Conservation (phyloP, 345 rosid species). For the Citrus sp. region DNA sequence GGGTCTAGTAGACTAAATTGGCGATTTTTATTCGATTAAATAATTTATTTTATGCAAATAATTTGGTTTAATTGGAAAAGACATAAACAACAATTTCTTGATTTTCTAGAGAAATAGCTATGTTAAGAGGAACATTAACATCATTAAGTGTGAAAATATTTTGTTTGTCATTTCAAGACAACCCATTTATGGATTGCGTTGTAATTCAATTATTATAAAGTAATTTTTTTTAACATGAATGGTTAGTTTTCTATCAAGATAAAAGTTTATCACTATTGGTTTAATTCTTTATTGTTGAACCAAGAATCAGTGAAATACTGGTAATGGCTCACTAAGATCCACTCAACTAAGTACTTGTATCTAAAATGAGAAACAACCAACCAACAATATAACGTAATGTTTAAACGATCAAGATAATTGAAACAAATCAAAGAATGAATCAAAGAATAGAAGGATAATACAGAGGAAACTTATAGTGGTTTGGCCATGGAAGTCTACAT, state of each 20-base stretch:
- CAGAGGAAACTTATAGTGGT: no score
- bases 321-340: no score
- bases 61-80: background rate
- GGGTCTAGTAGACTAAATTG: background rate
- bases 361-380: no score
- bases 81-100: background rate
- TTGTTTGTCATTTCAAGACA: background rate
- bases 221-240: background rate
- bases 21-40: background rate
- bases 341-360: no score
- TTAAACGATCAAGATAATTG: no score
- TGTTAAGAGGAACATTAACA: background rate
- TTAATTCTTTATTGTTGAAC: no score
- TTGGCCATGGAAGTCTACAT: no score
- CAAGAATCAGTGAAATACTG: no score
- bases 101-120: background rate
- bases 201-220: background rate
- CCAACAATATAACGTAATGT: no score
- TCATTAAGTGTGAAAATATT: background rate
- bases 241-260: no score
- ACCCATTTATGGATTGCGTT: background rate
- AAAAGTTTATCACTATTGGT: rapidly evolving
- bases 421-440: no score
- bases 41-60: background rate
- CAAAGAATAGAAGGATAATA: no score